These are phyloP conservation scores for Curvularia sp. DNA, from an alignment of 2,329 filamentous ascomycete species.

Conservation along the genomic window DNA sequence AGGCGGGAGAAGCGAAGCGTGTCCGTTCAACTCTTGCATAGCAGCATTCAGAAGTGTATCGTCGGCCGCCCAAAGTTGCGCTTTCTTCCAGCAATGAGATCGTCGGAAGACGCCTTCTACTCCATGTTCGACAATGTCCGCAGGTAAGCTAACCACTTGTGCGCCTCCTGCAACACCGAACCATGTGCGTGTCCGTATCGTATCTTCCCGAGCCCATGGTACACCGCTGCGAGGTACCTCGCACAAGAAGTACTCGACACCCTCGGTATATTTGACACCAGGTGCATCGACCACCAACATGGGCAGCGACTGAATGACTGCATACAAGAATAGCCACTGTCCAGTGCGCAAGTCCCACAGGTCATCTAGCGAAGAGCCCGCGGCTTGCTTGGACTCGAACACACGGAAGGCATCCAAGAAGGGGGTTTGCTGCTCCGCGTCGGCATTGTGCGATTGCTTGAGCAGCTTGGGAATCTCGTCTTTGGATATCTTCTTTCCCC, in stretches of 20 bases:
- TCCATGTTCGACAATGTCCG: conserved; percentile 69
- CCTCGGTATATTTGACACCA: conserved; percentile 70
- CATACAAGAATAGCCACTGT: conserved; percentile 83
- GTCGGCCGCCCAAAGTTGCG: conserved; percentile 64
- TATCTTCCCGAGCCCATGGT: conserved; percentile 74
- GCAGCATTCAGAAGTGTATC: conserved; percentile 44
- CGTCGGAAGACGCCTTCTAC: conserved; percentile 72
- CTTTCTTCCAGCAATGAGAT: conserved; percentile 72
- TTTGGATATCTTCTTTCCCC: conserved; percentile 74
- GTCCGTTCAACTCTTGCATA: conserved; percentile 43
- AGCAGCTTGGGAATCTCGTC: conserved; percentile 79
- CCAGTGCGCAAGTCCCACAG: conserved; percentile 74
- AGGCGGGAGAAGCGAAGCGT: conserved; percentile 40
- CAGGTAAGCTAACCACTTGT: conserved; percentile 67
- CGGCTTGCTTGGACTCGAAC: conserved; percentile 73
- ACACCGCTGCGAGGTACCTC: conserved; percentile 74
- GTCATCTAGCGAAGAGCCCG: conserved; percentile 69
- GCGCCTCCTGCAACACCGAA: conserved; percentile 74
- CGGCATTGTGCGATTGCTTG: conserved; percentile 81
- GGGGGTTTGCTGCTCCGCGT: conserved; percentile 65
- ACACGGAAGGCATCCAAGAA: conserved; percentile 74
- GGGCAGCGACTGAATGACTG: conserved; percentile 76
- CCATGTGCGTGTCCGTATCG: conserved; percentile 67
- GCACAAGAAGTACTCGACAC: conserved; percentile 83
- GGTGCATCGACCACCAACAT: conserved; percentile 80